Base-by-base conservation (phyloP, 2,329 filamentous ascomycete genomes). In the Calonectria hawksworthii region DNA sequence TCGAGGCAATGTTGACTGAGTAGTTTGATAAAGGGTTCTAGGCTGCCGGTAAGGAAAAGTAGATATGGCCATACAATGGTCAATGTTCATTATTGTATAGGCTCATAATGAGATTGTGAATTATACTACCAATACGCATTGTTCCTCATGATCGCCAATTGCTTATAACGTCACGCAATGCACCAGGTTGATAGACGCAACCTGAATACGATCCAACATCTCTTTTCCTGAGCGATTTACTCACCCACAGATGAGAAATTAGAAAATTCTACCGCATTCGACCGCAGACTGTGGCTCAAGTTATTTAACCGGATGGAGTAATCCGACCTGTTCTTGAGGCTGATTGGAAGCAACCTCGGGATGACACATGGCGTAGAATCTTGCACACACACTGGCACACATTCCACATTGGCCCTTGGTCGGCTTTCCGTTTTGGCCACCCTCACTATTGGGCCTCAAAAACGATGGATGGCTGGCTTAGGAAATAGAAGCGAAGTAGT, bases 1-100 rank as follows among this genome's bases (percentile, higher is more conserved):
- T 86, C 4, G 85, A 86, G 73, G 78, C 74, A 30, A 71, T 73
- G 16, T 73, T 74, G 32, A 41, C 61, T 18, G 76, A 80, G 18
- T 74, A 51, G 75, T 66, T 10, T 11, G 16, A n/a, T n/a, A n/a
- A 18, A 21, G 18, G 32, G 21, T 44, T n/a, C n/a, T 28, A n/a
- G 10, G 38, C 28, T 23, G 10, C 7, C 16, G 8, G 23, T 9
- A 2, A 36, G 36, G 21, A 67, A 65, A 65, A 65, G 18, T 65
- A 50, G 28, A 65, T 50, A 65, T 34, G 21, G 30, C 41, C 28
- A 23, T 23, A 8, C 61, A 34, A 34, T 8, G 61, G 61, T 13
- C 41, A 65, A 50, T 65, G 41, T 65, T 65, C 18, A 65, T 50
- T 65, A 63, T 26, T 63, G 56, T 63, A 63, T 23, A 63, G 23